Evolutionary conservation across 345 rosid species (phyloP).

Genomic region (Luvunga scandens): DNA sequence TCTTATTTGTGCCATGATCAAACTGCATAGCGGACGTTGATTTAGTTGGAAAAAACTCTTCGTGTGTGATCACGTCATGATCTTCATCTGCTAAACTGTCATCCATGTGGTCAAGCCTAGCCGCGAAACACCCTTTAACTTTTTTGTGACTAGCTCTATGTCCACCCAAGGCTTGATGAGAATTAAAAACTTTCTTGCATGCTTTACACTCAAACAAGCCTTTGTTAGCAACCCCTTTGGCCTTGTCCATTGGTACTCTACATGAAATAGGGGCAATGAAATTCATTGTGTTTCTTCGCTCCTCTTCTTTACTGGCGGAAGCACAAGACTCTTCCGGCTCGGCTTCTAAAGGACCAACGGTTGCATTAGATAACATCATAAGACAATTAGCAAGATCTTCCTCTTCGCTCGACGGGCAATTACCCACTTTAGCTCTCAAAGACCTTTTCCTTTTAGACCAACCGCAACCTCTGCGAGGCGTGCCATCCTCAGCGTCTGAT

Average conservation of each 20-base stretch:
- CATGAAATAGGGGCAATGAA: constrained; percentile 36
- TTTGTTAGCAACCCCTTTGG: constrained; percentile 37
- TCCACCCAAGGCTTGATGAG: constrained; percentile 99
- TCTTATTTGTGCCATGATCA: constrained; percentile 31
- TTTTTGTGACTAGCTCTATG: constrained; percentile 99
- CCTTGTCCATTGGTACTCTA: constrained; percentile 32
- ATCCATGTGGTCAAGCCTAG: constrained; percentile 44
- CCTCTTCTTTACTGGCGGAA: constrained; percentile 64
- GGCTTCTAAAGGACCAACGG: constrained; percentile 42
- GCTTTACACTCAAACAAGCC: constrained; percentile 92
- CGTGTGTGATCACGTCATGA: constrained; percentile 42
- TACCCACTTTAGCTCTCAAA: constrained; percentile 46
- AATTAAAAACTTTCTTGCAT: constrained; percentile 94
- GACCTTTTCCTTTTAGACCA: constrained; percentile 76
- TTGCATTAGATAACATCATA: constrained; percentile 80
- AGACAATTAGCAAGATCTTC: constrained; percentile 95
- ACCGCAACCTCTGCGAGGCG: constrained; percentile 27
- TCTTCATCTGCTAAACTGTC: constrained; percentile 41
- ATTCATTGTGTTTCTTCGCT: constrained; percentile 36
- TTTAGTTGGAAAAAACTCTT: constrained; percentile 45
- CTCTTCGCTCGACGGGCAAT: constrained; percentile 70
- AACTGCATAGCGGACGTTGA: constrained; percentile 28
- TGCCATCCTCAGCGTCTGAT: constrained; percentile 41
- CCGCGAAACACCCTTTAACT: constrained; percentile 97
- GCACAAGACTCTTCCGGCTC: constrained; percentile 74